phyloP scores from a whole-genome alignment of 2,329 filamentous ascomycete species.

The Aphanocladium album region DNA sequence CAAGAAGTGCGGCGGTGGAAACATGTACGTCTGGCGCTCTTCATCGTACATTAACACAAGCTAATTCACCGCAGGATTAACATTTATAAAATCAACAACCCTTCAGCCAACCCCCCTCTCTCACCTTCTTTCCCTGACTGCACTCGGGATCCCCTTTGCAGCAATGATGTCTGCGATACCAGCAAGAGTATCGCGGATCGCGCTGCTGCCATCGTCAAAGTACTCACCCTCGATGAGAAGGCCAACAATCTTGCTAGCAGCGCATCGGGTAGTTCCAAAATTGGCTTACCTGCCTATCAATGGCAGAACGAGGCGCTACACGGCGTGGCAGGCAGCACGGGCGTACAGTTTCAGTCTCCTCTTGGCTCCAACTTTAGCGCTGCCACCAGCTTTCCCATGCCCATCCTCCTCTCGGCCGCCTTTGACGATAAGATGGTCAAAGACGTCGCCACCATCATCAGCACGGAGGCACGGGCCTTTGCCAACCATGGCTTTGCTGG shows the following conservation, averaged over 20 bases:
- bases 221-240: conserved; percentile 30
- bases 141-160: conserved; percentile 22
- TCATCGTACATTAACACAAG: neutral
- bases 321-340: conserved; percentile 51
- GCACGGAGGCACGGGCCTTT: conserved; percentile 60
- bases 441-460: conserved; percentile 49
- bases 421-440: conserved; percentile 60
- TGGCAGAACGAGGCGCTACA: conserved; percentile 62
- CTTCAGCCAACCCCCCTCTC: conserved; percentile 12
- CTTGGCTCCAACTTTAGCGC: conserved; percentile 43
- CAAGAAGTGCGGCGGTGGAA: conserved; percentile 14
- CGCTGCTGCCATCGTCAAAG: conserved; percentile 20
- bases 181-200: conserved; percentile 13
- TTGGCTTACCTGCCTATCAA: conserved; percentile 54
- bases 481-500: conserved; percentile 53
- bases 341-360: conserved; percentile 33
- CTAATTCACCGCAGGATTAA: conserved; percentile 14
- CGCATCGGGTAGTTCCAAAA: conserved; percentile 41
- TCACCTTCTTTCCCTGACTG: conserved; percentile 22
- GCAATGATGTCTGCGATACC: conserved; percentile 41
- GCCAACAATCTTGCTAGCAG: conserved; percentile 23
- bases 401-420: conserved; percentile 56
- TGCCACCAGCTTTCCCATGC: conserved; percentile 61
- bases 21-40: conserved; percentile 10
- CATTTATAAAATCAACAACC: conserved; percentile 14